Conservation (phyloP, 2,329 filamentous ascomycete genomes). For the Penicillium sp. region DNA sequence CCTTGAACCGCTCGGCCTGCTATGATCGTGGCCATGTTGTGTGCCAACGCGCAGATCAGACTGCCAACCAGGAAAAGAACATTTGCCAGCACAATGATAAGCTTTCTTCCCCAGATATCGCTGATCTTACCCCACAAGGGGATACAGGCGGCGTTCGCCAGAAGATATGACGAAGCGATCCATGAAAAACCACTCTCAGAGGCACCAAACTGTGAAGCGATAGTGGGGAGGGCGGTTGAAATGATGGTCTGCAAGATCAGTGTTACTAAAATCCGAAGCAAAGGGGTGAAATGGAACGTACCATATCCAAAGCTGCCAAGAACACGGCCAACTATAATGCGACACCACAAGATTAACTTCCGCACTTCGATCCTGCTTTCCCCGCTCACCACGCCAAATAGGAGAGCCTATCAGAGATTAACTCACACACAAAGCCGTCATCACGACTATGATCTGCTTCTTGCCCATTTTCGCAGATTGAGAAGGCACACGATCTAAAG, state of each 20-base stretch:
- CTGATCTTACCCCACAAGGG: constrained; percentile 63
- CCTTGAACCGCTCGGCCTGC: constrained; percentile 63
- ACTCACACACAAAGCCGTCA: constrained; percentile 44
- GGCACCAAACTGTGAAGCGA: constrained; percentile 44
- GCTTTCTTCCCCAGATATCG: constrained; percentile 67
- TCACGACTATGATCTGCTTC: constrained; percentile 43
- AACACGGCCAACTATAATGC: constrained; percentile 54
- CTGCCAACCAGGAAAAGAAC: constrained; percentile 62
- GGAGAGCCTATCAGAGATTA: neutral
- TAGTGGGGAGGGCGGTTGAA: constrained; percentile 48
- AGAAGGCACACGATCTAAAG: constrained; percentile 36
- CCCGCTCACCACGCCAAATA: neutral
- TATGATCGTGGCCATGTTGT: constrained; percentile 62
- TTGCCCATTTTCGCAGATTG: constrained; percentile 42
- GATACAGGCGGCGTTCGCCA: constrained; percentile 50
- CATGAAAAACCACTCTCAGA: constrained; percentile 48
- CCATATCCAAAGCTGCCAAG: constrained; percentile 60
- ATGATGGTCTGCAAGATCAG: constrained; percentile 39
- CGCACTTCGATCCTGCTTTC: neutral
- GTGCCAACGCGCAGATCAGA: constrained; percentile 58
- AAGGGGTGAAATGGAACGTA: constrained; percentile 22
- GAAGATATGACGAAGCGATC: constrained; percentile 49
- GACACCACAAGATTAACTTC: constrained; percentile 13
- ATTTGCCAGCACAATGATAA: constrained; percentile 60
- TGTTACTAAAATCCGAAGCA: constrained; percentile 1